phyloP scores from a whole-genome alignment of 2,329 filamentous ascomycete species.

The Scorias spongiosa region DNA sequence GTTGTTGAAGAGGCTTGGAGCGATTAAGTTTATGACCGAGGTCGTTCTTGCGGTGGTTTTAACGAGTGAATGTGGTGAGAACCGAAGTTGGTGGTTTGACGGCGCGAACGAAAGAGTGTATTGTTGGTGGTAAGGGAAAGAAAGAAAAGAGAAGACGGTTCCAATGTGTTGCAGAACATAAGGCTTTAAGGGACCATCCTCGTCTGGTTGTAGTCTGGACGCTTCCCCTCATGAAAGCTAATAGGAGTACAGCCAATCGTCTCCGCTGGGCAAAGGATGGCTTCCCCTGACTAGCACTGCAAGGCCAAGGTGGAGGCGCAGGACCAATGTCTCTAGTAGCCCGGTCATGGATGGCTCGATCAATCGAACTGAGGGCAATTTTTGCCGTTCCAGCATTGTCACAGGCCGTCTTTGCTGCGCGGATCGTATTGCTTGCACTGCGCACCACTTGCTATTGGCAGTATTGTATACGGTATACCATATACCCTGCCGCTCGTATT shows the following conservation, averaged over 20 bases:
- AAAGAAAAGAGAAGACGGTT: background rate
- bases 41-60: background rate
- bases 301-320: background rate
- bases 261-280: background rate
- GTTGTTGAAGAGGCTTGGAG: background rate
- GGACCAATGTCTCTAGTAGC: background rate
- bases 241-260: background rate
- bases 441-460: too few relatives aligned
- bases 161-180: background rate
- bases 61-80: background rate
- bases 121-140: background rate
- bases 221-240: background rate
- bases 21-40: background rate
- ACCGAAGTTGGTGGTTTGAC: background rate
- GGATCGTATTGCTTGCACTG: too few relatives aligned
- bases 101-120: background rate
- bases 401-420: background rate
- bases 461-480: too few relatives aligned
- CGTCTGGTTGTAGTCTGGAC: background rate
- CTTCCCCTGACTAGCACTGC: background rate
- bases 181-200: too few relatives aligned
- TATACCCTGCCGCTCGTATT: too few relatives aligned
- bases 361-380: background rate
- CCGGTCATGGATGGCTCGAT: background rate
- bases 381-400: background rate